phyloP scores from a whole-genome alignment of 177 flowering plant species.

The Vitis hybrid region DNA sequence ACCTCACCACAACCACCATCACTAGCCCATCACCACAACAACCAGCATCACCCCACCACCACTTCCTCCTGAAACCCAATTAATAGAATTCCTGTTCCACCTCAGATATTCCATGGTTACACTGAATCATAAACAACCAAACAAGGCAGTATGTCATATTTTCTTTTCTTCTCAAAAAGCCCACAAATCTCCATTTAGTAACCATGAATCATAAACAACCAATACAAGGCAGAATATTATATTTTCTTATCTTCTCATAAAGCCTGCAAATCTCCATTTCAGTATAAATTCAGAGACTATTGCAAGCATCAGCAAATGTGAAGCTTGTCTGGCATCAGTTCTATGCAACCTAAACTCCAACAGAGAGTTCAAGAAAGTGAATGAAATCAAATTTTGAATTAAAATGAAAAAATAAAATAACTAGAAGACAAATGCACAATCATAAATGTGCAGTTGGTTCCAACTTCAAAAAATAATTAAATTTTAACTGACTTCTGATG shows the following conservation, averaged over 20 bases:
- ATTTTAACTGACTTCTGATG: not conserved
- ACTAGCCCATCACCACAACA: not conserved
- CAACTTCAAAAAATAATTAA: conserved; percentile 1
- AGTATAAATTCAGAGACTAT: too few species aligned
- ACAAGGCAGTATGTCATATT: not conserved
- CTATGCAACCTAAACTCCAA: not conserved
- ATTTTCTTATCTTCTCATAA: too few species aligned
- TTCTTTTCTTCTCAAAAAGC: not conserved
- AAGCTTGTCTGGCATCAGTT: not conserved
- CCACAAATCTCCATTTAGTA: not conserved
- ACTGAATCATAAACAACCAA: not conserved
- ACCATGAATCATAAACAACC: not conserved
- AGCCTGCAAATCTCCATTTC: too few species aligned
- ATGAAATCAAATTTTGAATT: not conserved
- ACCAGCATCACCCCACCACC: too few species aligned
- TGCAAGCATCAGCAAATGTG: too few species aligned
- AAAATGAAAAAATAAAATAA: not conserved
- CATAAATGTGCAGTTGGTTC: not conserved
- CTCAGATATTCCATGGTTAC: not conserved
- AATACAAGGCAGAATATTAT: too few species aligned
- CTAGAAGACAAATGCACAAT: not conserved
- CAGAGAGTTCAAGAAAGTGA: not conserved
- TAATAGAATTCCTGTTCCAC: not conserved
- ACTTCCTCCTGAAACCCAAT: not conserved
- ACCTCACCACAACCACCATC: not conserved